phyloP scores from a whole-genome alignment of 352 stramenopile genomes.

The Discostella stelligera region DNA sequence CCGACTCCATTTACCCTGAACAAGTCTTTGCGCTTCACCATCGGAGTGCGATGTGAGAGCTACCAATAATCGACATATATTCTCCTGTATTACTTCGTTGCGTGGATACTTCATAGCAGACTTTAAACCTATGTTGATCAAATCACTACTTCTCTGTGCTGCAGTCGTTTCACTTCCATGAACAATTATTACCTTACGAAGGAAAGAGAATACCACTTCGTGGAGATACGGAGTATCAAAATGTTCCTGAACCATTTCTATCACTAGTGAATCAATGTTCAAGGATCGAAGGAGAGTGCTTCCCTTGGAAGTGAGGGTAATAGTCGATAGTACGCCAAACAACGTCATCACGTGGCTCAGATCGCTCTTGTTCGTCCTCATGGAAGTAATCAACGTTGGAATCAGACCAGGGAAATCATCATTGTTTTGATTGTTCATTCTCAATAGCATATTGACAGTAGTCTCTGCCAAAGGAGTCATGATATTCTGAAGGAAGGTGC shows the following conservation, averaged over 20 bases:
- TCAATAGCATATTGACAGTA: constrained; percentile 6
- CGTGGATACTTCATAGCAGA: constrained; percentile 7
- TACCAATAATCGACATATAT: constrained; percentile 8
- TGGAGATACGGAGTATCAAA: constrained; percentile 12
- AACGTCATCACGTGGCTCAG: not conserved
- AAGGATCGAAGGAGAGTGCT: not conserved
- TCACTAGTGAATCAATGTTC: constrained; percentile 2
- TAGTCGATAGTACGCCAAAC: constrained; percentile 7
- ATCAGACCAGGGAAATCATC: constrained; percentile 6
- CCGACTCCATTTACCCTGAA: not conserved
- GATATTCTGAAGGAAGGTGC: constrained; percentile 28
- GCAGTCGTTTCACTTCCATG: not conserved
- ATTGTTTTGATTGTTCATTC: not conserved
- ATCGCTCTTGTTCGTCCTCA: not conserved
- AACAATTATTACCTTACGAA: not conserved
- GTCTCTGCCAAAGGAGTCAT: not conserved
- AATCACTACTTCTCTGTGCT: constrained; percentile 3
- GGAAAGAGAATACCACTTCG: not conserved
- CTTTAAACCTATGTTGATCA: constrained; percentile 6
- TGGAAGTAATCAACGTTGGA: not conserved
- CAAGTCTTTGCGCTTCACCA: not conserved
- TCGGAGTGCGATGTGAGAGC: not conserved
- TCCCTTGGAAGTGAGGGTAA: constrained; percentile 9
- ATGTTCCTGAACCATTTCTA: constrained; percentile 11
- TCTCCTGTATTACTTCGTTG: constrained; percentile 10